These are phyloP conservation scores for Rhododendron ferrugineum DNA, from an alignment of 148 eudicot species.

Conservation along the genomic window DNA sequence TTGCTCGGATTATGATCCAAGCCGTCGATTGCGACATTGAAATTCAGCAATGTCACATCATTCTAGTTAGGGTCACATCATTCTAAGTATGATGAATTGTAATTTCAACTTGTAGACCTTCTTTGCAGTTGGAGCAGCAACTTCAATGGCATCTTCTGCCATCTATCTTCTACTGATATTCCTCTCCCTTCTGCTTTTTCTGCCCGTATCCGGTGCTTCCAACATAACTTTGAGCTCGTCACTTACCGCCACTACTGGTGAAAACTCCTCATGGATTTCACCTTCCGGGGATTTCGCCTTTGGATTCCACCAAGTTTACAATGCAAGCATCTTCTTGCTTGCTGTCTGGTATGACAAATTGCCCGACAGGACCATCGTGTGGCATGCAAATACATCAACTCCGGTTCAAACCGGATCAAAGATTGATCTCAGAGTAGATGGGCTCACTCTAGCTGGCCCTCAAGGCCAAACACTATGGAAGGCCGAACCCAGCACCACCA, in stretches of 20 bases:
- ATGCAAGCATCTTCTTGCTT: slow-evolving; percentile 2
- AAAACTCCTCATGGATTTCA: not conserved
- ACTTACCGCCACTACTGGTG: not conserved
- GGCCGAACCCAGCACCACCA: not conserved
- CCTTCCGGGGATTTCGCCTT: slow-evolving; percentile 5
- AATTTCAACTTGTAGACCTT: not conserved
- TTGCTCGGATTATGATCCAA: too few relatives aligned
- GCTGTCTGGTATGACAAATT: not conserved
- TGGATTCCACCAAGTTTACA: not conserved
- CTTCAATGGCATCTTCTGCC: not conserved
- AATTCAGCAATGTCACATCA: too few relatives aligned
- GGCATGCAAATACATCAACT: not conserved
- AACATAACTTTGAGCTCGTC: not conserved
- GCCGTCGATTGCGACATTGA: too few relatives aligned
- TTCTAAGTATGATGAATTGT: not conserved
- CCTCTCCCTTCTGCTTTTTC: not conserved
- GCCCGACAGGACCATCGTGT: not conserved
- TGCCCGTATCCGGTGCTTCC: not conserved
- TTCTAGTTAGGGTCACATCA: too few relatives aligned
- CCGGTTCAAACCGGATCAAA: not conserved
- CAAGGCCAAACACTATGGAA: not conserved
- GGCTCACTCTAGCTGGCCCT: not conserved
- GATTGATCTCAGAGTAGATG: not conserved
- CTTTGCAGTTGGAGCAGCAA: not conserved
- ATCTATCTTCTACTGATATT: not conserved